Evolutionary conservation across 2,329 filamentous ascomycete species (phyloP), one percentile per base, ranked within the genome.

Genomic region (Rhytidhysteron rufulum): DNA sequence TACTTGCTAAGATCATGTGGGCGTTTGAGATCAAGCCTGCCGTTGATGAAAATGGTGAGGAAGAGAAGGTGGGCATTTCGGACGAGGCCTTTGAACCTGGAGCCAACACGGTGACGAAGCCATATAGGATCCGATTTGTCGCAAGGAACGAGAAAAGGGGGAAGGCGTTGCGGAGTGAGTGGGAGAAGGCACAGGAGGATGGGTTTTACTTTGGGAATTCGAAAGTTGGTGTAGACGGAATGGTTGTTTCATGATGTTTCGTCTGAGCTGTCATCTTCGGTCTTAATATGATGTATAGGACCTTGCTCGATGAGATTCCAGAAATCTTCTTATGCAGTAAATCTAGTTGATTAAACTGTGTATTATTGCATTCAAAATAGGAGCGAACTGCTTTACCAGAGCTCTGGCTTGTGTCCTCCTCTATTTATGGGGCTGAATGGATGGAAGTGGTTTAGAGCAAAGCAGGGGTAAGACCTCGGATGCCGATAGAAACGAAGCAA

Each of bases 1-100:
- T 55, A 22, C 51, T 72, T 8, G 71, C 66, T 0, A 72, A 72
- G 31, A 53, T 67, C 0, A 49, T 81, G 2, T 69, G 77, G 1
- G 70, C 67, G 0, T 78, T 79, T 39, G 58, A 67, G 8, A 60
- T 77, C 4, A 38, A 47, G 15, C 70, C 71, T 39, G 52, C 55
- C 0, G 16, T 67, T 15, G 60, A 63, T 24, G 38, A 43, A 13
- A 47, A 62, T 1, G 73, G 67, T 0, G 57, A 43, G 8, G 64
- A 67, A 31, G 47, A 67, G 0, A 60, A 58, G 8, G 47, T 66
- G 10, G 62, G 66, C 48, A 38, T 58, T 5, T 53, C 55, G 24
- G 63, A 67, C 40, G 50, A 55, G 18, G 63, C 63, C 4, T 67
- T 60, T 40, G 49, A 55, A 41, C 35, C 52, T 2, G 62, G 56